A percentile compares a stretch with the other conserved stretches of the same genome.
These are phyloP conservation scores for Wickerhamiella infanticola DNA, from an alignment of 1,139 yeast genomes.

Conservation along the genomic window DNA sequence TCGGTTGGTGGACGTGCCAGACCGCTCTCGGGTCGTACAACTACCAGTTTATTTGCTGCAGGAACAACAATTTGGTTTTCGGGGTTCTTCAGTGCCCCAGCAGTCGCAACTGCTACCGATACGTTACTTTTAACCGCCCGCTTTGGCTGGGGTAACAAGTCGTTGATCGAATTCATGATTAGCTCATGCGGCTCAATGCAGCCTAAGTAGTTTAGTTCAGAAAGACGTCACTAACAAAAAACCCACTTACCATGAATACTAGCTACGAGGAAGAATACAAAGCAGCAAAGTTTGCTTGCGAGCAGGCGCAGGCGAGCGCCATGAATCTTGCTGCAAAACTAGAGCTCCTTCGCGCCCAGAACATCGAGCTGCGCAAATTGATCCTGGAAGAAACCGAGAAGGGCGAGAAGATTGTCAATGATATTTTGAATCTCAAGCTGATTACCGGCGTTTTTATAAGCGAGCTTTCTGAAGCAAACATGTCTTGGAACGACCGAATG, in stretches of 20 bases:
- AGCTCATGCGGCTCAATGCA: not conserved
- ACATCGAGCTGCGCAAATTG: not conserved
- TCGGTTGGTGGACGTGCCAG: not conserved
- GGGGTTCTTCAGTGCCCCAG: not conserved
- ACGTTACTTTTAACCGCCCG: not conserved
- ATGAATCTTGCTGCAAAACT: not conserved
- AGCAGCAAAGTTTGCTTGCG: not conserved
- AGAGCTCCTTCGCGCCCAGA: not conserved
- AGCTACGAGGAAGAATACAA: too few relatives aligned
- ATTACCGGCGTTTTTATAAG: not conserved
- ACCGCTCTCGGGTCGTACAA: not conserved
- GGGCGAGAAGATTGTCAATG: not conserved
- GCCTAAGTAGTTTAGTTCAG: not conserved
- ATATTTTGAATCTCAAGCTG: not conserved
- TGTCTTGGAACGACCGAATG: not conserved
- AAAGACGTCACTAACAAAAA: too few relatives aligned
- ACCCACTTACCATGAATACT: too few relatives aligned
- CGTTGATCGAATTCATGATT: constrained; percentile 1
- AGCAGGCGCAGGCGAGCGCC: not conserved
- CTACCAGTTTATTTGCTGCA: not conserved
- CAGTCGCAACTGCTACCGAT: not conserved
- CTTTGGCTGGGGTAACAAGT: constrained; percentile 4
- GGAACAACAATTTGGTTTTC: not conserved
- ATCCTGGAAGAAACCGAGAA: not conserved
- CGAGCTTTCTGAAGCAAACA: not conserved